phyloP scores from a whole-genome alignment of 352 stramenopile species.

The Globisporangium cystogenes region DNA sequence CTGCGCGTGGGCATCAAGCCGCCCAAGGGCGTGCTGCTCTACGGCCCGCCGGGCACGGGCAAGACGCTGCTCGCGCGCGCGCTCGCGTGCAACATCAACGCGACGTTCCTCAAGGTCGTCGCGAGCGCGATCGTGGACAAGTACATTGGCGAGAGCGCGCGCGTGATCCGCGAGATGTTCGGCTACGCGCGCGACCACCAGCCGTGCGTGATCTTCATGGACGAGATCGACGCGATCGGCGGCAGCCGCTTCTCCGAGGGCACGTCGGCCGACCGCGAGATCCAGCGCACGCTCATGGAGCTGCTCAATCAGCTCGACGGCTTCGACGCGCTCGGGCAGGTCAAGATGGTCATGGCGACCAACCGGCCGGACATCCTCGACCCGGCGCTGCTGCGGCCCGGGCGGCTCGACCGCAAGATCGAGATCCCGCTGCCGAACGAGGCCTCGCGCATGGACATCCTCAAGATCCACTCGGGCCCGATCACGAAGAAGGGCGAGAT shows the following conservation, averaged over 20 bases:
- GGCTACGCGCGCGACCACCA: slow-evolving; percentile 95
- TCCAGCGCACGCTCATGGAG: slow-evolving; percentile 99
- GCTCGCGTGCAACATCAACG: slow-evolving; percentile 98
- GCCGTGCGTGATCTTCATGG: slow-evolving; percentile 99
- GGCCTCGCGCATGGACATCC: slow-evolving; percentile 97
- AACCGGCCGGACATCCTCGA: slow-evolving; percentile 99
- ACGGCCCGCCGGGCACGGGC: slow-evolving; percentile 97
- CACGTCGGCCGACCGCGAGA: slow-evolving; percentile 95
- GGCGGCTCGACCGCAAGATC: slow-evolving; percentile 99
- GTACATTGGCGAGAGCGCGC: slow-evolving; percentile 99
- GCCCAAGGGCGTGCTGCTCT: slow-evolving; percentile 97
- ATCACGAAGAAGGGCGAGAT: slow-evolving; percentile 99
- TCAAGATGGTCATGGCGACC: slow-evolving; percentile 99
- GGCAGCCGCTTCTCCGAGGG: slow-evolving; percentile 97
- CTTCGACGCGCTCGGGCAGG: slow-evolving; percentile 97
- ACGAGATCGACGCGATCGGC: slow-evolving; percentile 99
- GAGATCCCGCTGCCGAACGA: slow-evolving; percentile 99
- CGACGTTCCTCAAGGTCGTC: slow-evolving; percentile 99
- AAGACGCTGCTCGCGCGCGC: slow-evolving; percentile 99
- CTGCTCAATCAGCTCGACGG: slow-evolving; percentile 99
- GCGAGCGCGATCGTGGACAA: slow-evolving; percentile 99
- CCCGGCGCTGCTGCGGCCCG: slow-evolving; percentile 96
- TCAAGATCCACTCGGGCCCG: slow-evolving; percentile 98
- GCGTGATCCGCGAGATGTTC: slow-evolving; percentile 99
- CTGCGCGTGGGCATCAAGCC: slow-evolving; percentile 98